phyloP scores from a whole-genome alignment of 2,329 filamentous ascomycete species.

The Epicoccum nigrum region DNA sequence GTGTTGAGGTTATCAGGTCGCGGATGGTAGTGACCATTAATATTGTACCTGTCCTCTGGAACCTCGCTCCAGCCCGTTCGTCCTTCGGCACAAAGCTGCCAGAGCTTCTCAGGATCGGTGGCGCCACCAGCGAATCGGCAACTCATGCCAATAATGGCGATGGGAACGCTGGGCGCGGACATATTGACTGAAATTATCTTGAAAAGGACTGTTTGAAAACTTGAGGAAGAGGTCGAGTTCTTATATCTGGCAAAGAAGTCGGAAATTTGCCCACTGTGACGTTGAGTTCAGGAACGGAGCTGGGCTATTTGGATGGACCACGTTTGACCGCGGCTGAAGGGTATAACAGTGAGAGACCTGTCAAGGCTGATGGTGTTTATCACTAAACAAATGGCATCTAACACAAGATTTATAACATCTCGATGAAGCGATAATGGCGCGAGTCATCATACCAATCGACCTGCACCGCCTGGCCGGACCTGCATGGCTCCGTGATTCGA shows the following conservation, averaged over 20 bases:
- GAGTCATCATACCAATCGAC: background rate
- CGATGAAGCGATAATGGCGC: background rate
- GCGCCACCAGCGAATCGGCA: conserved; percentile 40
- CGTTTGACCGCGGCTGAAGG: background rate
- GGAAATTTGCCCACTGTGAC: background rate
- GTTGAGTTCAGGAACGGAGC: background rate
- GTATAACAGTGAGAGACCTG: no score
- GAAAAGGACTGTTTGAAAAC: background rate
- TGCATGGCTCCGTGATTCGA: background rate
- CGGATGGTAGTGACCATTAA: conserved; percentile 22
- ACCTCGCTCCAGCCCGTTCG: conserved; percentile 37
- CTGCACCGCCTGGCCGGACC: background rate
- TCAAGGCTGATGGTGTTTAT: no score
- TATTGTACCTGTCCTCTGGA: conserved; percentile 32
- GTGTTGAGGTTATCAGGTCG: conserved; percentile 1
- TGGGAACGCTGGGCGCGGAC: conserved; percentile 6
- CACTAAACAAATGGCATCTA: no score
- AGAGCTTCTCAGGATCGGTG: conserved; percentile 38
- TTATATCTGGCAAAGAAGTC: background rate
- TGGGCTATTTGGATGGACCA: background rate
- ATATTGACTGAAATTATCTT: background rate
- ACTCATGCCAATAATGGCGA: conserved; percentile 45
- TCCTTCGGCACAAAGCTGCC: conserved; percentile 41
- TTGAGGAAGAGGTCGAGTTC: background rate
- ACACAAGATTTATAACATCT: background rate